Evolutionary conservation across 2,329 filamentous ascomycete species (phyloP), one percentile per base, ranked within the genome.

Genomic region (Penicillium carneum): DNA sequence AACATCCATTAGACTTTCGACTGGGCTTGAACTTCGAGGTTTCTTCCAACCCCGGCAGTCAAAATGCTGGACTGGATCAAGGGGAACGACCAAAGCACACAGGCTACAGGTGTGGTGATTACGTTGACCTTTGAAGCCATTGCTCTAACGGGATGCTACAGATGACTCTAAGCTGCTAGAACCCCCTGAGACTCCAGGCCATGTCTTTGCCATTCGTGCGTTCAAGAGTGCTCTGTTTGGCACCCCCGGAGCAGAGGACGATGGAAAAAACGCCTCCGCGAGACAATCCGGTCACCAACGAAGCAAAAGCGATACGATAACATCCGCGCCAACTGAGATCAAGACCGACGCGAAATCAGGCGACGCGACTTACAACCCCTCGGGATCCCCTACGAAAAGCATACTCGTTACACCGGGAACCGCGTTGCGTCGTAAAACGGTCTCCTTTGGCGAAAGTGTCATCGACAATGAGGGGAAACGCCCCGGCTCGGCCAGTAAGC

Each of bases 211-310:
- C 18, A 84, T 88, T 58, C 87, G 87, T 69, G 88, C 88, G 16
- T 87, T 89, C 75, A 87, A 86, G 69, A 86, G 87, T 63, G 85
- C 86, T 45, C 76, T 90, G 58, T 89, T 88, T 75, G 87, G 87
- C 29, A 89, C 87, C 0, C 87, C 87, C 14, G 83, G 83, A 23
- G 82, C 82, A 11, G 79, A 82, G 42, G 80, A 84, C 33, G 76
- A 77, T 10, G 64, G 69, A 23, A 70, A 70, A 36, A 55, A 38
- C 63, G 61, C 57, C 6, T 45, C 59, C 7, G 62, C 63, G 23
- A 68, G 66, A 12, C 51, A 61, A 46, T 38, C 63, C 42, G 63
- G 43, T 53, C 69, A 67, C 34, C 69, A 69, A 45, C 63, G 50
- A 48, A 65, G 62, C 46, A 65, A 71, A 51, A 70, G 59, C 23